Evolutionary conservation across 805 yeast genomes (phyloP).

Genomic region (Myxozyma geophila): DNA sequence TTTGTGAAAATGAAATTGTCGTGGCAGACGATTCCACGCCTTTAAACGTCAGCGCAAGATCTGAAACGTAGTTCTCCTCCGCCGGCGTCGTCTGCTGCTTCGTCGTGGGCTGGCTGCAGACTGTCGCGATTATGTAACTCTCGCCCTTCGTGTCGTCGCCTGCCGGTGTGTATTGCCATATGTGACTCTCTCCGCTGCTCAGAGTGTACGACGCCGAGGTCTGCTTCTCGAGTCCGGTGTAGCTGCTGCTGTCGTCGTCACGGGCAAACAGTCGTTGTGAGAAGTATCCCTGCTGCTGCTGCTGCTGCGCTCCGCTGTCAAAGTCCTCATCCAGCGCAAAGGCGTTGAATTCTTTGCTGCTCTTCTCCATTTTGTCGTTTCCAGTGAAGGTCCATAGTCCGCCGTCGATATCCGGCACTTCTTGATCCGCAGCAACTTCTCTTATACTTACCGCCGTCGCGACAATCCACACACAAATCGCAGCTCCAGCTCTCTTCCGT

Average conservation of each 20-base stretch:
- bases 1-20: not conserved
- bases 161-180: conserved; percentile 5
- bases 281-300: not conserved
- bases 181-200: not conserved
- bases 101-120: conserved; percentile 1
- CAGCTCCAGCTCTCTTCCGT: not conserved
- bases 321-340: not conserved
- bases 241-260: not conserved
- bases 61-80: not conserved
- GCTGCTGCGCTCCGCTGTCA: not conserved
- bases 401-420: not conserved
- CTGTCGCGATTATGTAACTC: not conserved
- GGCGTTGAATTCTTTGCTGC: not conserved
- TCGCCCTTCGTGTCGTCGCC: not conserved
- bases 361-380: not conserved
- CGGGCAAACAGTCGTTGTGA: not conserved
- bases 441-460: too few relatives aligned
- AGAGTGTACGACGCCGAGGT: not conserved
- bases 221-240: not conserved
- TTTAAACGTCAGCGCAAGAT: not conserved
- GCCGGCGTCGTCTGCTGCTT: not conserved
- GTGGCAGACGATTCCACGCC: not conserved
- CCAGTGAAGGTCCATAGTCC: not conserved
- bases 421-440: too few relatives aligned
- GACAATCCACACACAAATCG: not conserved